Evolutionary conservation across 2,329 filamentous ascomycete species (phyloP).

Genomic region (Sporothrix brunneoviolacea): DNA sequence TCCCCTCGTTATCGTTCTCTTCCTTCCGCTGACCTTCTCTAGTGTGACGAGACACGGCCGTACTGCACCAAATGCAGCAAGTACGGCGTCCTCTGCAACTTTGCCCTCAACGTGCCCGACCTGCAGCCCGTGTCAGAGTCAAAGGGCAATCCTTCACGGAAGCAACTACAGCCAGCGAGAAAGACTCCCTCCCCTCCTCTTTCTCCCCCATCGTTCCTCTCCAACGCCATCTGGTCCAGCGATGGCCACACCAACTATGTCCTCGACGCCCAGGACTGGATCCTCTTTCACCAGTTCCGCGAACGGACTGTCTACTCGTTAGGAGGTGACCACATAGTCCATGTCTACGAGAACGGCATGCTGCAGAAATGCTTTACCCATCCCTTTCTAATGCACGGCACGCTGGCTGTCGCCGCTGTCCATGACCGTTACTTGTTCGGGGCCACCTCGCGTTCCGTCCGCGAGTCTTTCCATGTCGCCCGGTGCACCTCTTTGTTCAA

Average conservation of each 20-base stretch:
- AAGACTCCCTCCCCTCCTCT: too few relatives aligned
- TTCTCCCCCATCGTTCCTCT: too few relatives aligned
- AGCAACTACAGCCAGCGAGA: too few relatives aligned
- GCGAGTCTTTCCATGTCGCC: slow-evolving; percentile 39
- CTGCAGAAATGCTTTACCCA: slow-evolving; percentile 31
- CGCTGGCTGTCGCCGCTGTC: slow-evolving; percentile 34
- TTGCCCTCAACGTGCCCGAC: slow-evolving; percentile 28
- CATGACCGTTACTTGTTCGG: slow-evolving; percentile 32
- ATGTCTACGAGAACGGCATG: slow-evolving; percentile 21
- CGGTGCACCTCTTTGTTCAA: slow-evolving; percentile 36
- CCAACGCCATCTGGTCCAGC: slow-evolving; percentile 28
- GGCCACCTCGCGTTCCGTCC: slow-evolving; percentile 22
- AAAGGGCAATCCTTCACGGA: not conserved
- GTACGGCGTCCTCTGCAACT: slow-evolving; percentile 42
- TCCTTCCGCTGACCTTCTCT: too few relatives aligned
- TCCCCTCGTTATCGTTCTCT: not conserved
- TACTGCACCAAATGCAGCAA: slow-evolving; percentile 35
- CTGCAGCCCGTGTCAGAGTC: slow-evolving; percentile 29
- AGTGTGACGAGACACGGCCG: slow-evolving; percentile 43
- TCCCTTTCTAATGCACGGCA: slow-evolving; percentile 41
- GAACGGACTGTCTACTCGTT: slow-evolving; percentile 5
- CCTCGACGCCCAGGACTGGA: slow-evolving; percentile 4
- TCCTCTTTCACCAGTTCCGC: slow-evolving; percentile 9
- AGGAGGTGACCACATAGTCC: not conserved
- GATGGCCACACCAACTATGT: slow-evolving; percentile 13